phyloP scores from a whole-genome alignment of 1,284 basidiomycete species.

The Meripilus lineatus region DNA sequence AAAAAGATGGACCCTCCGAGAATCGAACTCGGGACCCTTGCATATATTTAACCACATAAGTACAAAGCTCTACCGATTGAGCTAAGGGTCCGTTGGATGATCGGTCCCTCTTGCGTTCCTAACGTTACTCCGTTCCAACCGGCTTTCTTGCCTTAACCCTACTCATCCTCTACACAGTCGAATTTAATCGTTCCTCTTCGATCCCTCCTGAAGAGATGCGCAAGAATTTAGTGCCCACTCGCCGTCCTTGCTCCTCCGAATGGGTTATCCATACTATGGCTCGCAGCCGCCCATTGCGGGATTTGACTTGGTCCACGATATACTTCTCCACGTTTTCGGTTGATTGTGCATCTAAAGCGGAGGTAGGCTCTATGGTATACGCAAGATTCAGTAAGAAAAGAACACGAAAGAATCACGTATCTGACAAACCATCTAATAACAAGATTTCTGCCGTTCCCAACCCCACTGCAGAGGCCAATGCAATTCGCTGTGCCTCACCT shows the following conservation, averaged over 20 bases:
- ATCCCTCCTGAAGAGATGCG: conserved; percentile 43
- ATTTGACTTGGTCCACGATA: conserved; percentile 48
- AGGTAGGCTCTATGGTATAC: conserved; percentile 68
- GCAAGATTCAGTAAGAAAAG: background rate
- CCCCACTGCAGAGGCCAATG: conserved; percentile 69
- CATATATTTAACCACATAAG: conserved; percentile 40
- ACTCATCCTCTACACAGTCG: conserved; percentile 12
- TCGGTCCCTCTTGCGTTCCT: too few species aligned
- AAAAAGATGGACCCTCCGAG: conserved; percentile 41
- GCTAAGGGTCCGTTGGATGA: conserved; percentile 41
- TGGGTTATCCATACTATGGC: conserved; percentile 87
- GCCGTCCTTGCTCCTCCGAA: conserved; percentile 70
- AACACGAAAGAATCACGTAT: too few species aligned
- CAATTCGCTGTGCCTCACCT: conserved; percentile 80
- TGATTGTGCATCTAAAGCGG: conserved; percentile 73
- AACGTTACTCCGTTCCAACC: too few species aligned
- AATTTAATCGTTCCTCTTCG: conserved; percentile 34
- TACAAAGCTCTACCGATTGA: conserved; percentile 47
- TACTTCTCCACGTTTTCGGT: conserved; percentile 61
- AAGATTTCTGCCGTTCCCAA: conserved; percentile 73
- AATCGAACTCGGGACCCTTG: conserved; percentile 46
- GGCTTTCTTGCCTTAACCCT: background rate
- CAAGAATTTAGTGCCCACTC: conserved; percentile 71
- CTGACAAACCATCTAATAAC: conserved; percentile 73
- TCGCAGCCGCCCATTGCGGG: conserved; percentile 48